Base-by-base conservation (phyloP, 495 filamentous ascomycete genomes). In the Penicillium soppii region DNA sequence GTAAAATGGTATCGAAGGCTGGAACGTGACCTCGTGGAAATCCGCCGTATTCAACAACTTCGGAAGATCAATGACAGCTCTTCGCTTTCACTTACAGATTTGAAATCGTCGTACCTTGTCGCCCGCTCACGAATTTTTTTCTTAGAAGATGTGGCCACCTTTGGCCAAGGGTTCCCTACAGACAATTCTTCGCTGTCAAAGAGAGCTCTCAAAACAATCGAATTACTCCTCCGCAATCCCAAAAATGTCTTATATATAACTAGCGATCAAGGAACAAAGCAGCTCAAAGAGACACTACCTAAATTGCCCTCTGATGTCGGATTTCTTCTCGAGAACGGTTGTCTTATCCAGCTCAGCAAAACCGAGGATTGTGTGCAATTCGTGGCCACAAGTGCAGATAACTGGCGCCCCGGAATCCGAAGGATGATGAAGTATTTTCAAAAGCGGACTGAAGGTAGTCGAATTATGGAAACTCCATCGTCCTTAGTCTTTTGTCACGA, bases 261-360 rank as follows among this genome's bases (percentile, higher is more conserved):
- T 83, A 91, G 87, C 36, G 84, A 82, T 27, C 81, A 82, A n/a
- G 83, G 79, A 46, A 82, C 86, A 1, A 84, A 92, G 56, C 88
- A 96, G 59, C 81, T 96, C 19, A 2, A 87, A 90, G 49, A 68
- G 75, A 3, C 65, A 85, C 7, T 86, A 90, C 68, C 74, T 75
- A 30, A 70, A 77, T 15, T 80, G 90, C 5, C 82, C 85, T 17
- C 5, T 13, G 15, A 80, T 44, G 74, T 95, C 6, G 91, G 91
- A 1, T 70, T 92, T 19, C 90, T 95, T 56, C 88, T 90, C n/a
- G 91, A 95, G 61, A 92, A 91, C 56, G 91, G 91, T 7, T 91
- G 87, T 57, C 95, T 90, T 71, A 63, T 90, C 27, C 84, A 84
- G 54, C 76, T 82, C 44, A 78, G 72, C 48, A 76, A 77, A 13